Evolutionary conservation across 257 asterid genomes (phyloP).

Genomic region (Solanum bulbocastanum): DNA sequence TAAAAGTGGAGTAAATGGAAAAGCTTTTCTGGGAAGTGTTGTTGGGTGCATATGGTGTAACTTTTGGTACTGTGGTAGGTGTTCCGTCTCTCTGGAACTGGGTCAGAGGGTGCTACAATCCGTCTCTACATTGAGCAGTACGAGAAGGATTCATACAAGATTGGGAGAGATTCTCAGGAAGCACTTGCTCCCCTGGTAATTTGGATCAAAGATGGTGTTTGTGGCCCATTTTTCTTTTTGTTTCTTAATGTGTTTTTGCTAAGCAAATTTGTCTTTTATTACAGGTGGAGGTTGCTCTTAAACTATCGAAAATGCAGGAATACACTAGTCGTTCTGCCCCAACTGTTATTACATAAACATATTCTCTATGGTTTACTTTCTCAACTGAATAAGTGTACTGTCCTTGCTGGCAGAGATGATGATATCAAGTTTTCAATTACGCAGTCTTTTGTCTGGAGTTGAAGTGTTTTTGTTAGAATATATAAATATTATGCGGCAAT

Average conservation of each 20-base stretch:
- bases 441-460: neutral
- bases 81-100: conserved; percentile 98
- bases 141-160: conserved; percentile 77
- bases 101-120: conserved; percentile 96
- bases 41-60: neutral
- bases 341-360: conserved; percentile 68
- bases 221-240: neutral
- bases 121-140: conserved; percentile 95
- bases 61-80: conserved; percentile 35
- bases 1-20: neutral
- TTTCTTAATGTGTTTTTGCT: neutral
- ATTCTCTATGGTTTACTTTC: neutral
- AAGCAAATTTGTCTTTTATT: neutral
- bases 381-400: neutral
- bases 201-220: neutral
- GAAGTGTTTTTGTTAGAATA: neutral
- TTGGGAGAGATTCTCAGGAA: conserved; percentile 67
- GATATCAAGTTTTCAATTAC: neutral
- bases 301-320: conserved; percentile 83
- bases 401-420: neutral
- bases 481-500: neutral
- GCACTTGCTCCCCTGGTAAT: conserved; percentile 91
- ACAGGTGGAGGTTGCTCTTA: conserved; percentile 90
- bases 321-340: conserved; percentile 92
- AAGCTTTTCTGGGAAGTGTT: neutral